phyloP scores from a whole-genome alignment of 192 early-diverging fungal genomes.

The Chytriomyces confervae region DNA sequence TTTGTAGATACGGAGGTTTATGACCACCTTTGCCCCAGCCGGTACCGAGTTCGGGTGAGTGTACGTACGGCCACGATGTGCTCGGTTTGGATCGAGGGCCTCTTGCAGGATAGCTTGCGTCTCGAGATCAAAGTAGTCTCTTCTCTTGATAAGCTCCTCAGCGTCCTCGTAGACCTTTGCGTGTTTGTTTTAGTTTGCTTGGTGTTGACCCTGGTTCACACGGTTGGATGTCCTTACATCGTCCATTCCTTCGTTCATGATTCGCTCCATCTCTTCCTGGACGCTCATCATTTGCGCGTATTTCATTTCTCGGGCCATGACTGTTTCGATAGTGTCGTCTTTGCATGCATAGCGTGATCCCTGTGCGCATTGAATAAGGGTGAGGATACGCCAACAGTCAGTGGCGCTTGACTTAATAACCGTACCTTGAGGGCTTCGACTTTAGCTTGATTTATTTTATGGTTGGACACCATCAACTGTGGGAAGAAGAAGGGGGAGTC shows the following conservation, averaged over 20 bases:
- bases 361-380: conserved; percentile 13
- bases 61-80: conserved; percentile 7
- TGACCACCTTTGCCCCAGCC: neutral
- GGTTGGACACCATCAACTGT: conserved; percentile 49
- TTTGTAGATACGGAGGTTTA: conserved; percentile 16
- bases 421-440: conserved; percentile 52
- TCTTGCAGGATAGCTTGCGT: conserved; percentile 44
- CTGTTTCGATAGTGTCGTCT: conserved; percentile 40
- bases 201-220: conserved; percentile 8
- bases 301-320: conserved; percentile 40
- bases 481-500: neutral
- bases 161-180: conserved; percentile 43
- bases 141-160: conserved; percentile 34
- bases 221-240: conserved; percentile 28
- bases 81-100: conserved; percentile 41
- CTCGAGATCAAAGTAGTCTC: conserved; percentile 43
- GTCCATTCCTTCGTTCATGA: conserved; percentile 59
- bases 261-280: conserved; percentile 54
- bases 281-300: conserved; percentile 42
- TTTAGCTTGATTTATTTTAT: conserved; percentile 54
- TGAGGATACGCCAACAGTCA: neutral
- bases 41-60: neutral
- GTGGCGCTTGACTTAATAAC: neutral
- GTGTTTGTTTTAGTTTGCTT: neutral
- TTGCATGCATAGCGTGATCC: conserved; percentile 48